phyloP scores from a whole-genome alignment of 805 yeast species.

The Clavispora carvajalis region DNA sequence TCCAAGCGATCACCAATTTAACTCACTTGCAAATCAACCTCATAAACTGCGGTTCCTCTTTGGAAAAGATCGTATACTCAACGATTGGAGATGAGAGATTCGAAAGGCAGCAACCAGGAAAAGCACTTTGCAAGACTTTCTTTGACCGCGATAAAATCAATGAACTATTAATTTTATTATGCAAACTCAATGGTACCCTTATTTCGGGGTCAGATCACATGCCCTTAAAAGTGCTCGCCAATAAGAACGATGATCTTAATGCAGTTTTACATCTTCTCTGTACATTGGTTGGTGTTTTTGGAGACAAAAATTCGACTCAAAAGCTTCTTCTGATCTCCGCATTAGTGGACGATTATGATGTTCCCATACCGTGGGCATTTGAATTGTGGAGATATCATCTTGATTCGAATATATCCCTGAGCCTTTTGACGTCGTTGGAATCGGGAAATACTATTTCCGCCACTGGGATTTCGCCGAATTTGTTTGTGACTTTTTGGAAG shows the following conservation, averaged over 20 bases:
- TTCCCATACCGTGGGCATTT: conserved; percentile 63
- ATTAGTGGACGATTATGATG: conserved; percentile 37
- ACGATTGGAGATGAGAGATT: conserved; percentile 59
- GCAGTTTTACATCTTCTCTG: conserved; percentile 62
- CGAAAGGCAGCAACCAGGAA: conserved; percentile 42
- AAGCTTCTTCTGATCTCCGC: conserved; percentile 37
- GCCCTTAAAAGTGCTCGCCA: conserved; percentile 68
- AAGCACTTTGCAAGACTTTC: conserved; percentile 44
- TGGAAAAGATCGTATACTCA: conserved; percentile 50
- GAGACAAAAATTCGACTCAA: conserved; percentile 21
- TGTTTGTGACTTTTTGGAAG: conserved; percentile 69
- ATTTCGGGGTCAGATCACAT: conserved; percentile 25
- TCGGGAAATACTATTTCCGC: background rate
- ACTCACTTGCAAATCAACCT: conserved; percentile 59
- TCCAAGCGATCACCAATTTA: conserved; percentile 62
- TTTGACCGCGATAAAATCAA: conserved; percentile 40
- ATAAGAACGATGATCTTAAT: conserved; percentile 65
- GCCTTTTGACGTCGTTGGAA: background rate
- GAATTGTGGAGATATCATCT: conserved; percentile 65
- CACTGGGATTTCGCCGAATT: conserved; percentile 12
- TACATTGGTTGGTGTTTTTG: conserved; percentile 52
- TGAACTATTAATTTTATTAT: conserved; percentile 64
- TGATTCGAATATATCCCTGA: conserved; percentile 19
- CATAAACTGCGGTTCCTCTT: conserved; percentile 58
- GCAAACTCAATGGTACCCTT: conserved; percentile 41